A percentile compares a stretch with the other conserved stretches of the same genome.
Evolutionary conservation across 106 monocot genomes (phyloP).

Genomic region (Agapanthus africanus): DNA sequence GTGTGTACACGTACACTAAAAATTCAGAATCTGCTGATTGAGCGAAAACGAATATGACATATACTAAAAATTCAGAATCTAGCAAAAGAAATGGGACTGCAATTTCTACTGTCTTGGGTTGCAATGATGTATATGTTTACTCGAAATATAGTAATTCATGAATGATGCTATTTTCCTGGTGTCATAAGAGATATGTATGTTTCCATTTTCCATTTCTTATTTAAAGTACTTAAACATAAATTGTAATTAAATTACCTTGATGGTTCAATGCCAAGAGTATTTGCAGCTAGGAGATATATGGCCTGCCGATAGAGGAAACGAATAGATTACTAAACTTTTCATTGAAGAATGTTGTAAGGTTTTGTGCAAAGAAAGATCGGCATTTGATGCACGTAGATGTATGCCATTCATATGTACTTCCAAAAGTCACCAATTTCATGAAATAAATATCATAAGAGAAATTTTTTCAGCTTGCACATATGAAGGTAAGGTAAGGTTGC

Average conservation of each 20-base stretch:
- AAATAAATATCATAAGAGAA: constrained; percentile 1
- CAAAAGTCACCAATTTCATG: not conserved
- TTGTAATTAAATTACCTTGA: constrained; percentile 49
- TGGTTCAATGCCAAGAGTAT: constrained; percentile 73
- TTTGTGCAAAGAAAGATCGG: not conserved
- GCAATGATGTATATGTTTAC: no score
- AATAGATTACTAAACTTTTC: not conserved
- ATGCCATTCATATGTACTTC: not conserved
- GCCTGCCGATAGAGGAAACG: constrained; percentile 57
- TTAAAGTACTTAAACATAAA: not conserved
- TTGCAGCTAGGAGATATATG: constrained; percentile 81
- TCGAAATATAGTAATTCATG: no score
- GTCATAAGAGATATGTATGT: no score
- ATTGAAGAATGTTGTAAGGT: not conserved
- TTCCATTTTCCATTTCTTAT: not conserved
- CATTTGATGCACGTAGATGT: not conserved
- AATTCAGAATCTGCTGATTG: no score
- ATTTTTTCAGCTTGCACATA: not conserved
- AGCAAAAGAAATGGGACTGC: no score
- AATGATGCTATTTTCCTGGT: no score
- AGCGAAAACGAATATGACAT: no score
- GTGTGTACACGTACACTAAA: no score
- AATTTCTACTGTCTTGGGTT: no score
- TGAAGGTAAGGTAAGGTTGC: not conserved
- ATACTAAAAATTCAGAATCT: no score